Base-by-base conservation (phyloP, 2,329 filamentous ascomycete species). In the Exophiala calicioides region DNA sequence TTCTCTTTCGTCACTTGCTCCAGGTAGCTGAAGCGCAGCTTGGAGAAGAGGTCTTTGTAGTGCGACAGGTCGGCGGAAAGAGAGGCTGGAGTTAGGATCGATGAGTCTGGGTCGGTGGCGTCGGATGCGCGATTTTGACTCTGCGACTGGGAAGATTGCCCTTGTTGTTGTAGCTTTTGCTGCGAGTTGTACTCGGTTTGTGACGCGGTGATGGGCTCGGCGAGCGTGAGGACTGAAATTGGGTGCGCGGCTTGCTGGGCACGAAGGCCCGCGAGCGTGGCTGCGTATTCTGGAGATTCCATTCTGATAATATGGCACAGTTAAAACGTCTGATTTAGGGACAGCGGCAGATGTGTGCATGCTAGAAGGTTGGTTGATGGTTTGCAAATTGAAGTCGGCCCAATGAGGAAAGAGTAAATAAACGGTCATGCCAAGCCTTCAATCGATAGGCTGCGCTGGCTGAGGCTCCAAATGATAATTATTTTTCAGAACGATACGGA, bases 1-100 rank as follows among this genome's bases (percentile, higher is more conserved):
- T 95, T 95, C 67, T 98, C 93, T 70, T 97, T 98, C 33, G 91
- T 97, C 53, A 97, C 90, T 74, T 97, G 93, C 70, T 98, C 93
- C 59, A 96, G 86, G 69, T 97, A 97, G 56, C 88, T 94, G 74
- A 97, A 97, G 59, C 91, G 88, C 29, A 97, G 78, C 71, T 98
- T 97, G 31, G 89, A 86, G 69, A 97, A 98, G 15, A 97, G 80
- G 69, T 96, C 90, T 71, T 82, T 56, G 73, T 97, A 96, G 68
- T 97, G 90, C 21, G 79, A 76, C 20, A 97, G 76, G 67, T 97
- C 91, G 20, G 87, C 88, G 55, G 88, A 83, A 5, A 97, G 76
- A 13, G 85, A 85, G 12, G 85, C 80, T 0, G 90, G 89, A 7
- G 84, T 88, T 13, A 82, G 80, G 2, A 24, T 33, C 12, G 32